Evolutionary conservation across 768 basidiomycete genomes (phyloP).

Genomic region (Candolleomyces aberdarensis): DNA sequence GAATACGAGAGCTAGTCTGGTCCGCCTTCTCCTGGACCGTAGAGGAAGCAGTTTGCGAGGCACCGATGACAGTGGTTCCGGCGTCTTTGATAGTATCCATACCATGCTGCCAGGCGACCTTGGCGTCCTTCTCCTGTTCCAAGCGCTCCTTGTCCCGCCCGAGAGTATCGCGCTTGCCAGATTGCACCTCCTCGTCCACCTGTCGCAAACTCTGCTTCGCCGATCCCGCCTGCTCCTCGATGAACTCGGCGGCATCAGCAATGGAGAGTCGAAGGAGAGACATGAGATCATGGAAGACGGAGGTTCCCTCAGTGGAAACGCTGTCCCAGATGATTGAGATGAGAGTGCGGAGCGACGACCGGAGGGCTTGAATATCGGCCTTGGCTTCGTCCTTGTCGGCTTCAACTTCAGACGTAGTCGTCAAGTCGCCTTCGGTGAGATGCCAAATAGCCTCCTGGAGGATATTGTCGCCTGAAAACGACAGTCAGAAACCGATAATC

Average conservation of each 20-base stretch:
- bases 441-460: constrained; percentile 69
- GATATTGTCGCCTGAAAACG: constrained; percentile 51
- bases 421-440: constrained; percentile 51
- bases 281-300: constrained; percentile 58
- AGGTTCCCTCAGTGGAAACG: constrained; percentile 48
- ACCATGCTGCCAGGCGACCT: constrained; percentile 58
- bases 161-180: constrained; percentile 54
- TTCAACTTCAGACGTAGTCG: constrained; percentile 31
- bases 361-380: constrained; percentile 49
- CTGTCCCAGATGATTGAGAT: constrained; percentile 52
- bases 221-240: constrained; percentile 48
- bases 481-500: background rate
- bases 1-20: constrained; percentile 39
- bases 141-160: constrained; percentile 51
- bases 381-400: constrained; percentile 43
- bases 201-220: constrained; percentile 53
- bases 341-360: constrained; percentile 46
- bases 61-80: constrained; percentile 56
- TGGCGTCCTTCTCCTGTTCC: constrained; percentile 47
- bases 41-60: constrained; percentile 39
- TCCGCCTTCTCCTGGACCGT: constrained; percentile 43
- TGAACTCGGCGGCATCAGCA: constrained; percentile 60
- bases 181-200: constrained; percentile 56
- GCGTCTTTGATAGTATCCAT: constrained; percentile 63
- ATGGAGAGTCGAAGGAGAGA: constrained; percentile 63